phyloP scores from a whole-genome alignment of 192 early-diverging fungal genomes.

The Paraglomus brasilianum region DNA sequence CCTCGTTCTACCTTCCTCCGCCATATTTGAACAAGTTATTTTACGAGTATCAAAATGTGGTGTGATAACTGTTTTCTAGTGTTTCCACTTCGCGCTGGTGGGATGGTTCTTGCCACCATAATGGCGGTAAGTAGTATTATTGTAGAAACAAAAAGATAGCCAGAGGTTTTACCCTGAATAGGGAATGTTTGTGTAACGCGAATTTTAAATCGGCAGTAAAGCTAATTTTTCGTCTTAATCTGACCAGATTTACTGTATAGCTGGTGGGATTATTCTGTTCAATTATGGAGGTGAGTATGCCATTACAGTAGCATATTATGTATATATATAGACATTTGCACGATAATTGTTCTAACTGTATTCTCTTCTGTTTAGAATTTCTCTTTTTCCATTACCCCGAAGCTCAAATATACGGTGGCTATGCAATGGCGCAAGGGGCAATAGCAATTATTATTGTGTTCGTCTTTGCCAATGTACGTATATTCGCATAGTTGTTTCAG shows the following conservation, averaged over 20 bases:
- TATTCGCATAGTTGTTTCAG: not conserved
- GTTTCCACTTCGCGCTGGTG: conserved; percentile 27
- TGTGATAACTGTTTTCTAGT: conserved; percentile 28
- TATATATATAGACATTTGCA: not conserved
- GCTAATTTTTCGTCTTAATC: no score
- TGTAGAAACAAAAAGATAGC: no score
- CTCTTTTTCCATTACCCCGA: not conserved
- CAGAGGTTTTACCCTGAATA: no score
- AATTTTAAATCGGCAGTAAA: no score
- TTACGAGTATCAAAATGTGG: conserved; percentile 19
- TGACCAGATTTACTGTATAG: conserved; percentile 15
- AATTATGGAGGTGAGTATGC: conserved; percentile 8
- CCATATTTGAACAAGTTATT: no score
- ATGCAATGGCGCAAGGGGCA: conserved; percentile 12
- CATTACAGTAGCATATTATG: not conserved
- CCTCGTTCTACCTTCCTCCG: no score
- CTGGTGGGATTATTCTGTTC: conserved; percentile 21
- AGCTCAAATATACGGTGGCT: conserved; percentile 25
- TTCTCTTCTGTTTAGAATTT: conserved; percentile 16
- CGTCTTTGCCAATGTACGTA: conserved; percentile 4
- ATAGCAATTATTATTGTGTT: not conserved
- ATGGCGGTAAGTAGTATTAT: conserved; percentile 21
- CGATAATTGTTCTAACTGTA: not conserved
- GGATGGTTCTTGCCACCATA: not conserved
- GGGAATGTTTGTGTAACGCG: no score